A percentile compares a stretch with the other conserved stretches of the same genome.
phyloP scores from a whole-genome alignment of 2,329 filamentous ascomycete species.

The Emergomyces africanus region DNA sequence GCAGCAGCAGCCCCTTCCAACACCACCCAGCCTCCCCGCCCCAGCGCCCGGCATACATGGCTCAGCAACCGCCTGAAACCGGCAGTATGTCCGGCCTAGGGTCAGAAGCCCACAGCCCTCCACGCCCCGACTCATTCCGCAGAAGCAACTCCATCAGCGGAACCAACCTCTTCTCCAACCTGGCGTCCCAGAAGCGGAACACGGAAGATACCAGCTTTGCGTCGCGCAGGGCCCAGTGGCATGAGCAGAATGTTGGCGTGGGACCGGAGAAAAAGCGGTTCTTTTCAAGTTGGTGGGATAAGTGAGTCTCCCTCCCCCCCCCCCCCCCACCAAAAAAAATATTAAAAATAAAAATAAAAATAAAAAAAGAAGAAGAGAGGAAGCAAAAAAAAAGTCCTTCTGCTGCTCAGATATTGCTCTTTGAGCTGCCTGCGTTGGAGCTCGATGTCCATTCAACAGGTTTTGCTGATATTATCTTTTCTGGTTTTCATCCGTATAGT shows the following conservation, averaged over 20 bases:
- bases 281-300: slow-evolving; percentile 29
- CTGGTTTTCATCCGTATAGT: background rate
- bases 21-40: background rate
- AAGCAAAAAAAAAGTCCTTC: too few relatives aligned
- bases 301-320: slow-evolving; percentile 13
- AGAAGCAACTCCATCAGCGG: slow-evolving; percentile 2
- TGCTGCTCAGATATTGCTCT: too few relatives aligned
- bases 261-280: slow-evolving; percentile 21
- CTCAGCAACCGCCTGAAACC: background rate
- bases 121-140: background rate
- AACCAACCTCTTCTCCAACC: slow-evolving; percentile 17
- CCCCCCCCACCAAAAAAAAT: too few relatives aligned
- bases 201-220: slow-evolving; percentile 22
- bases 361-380: too few relatives aligned
- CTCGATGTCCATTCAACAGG: too few relatives aligned
- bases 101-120: background rate
- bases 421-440: too few relatives aligned
- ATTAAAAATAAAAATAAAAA: too few relatives aligned
- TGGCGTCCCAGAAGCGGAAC: slow-evolving; percentile 34
- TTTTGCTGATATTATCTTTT: background rate
- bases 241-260: slow-evolving; percentile 25
- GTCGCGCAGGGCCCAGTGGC: slow-evolving; percentile 30
- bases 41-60: background rate
- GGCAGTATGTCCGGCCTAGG: background rate
- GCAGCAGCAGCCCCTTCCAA: slow-evolving; percentile 6